phyloP scores from a whole-genome alignment of 345 rosid species.

The Camelina neglecta region DNA sequence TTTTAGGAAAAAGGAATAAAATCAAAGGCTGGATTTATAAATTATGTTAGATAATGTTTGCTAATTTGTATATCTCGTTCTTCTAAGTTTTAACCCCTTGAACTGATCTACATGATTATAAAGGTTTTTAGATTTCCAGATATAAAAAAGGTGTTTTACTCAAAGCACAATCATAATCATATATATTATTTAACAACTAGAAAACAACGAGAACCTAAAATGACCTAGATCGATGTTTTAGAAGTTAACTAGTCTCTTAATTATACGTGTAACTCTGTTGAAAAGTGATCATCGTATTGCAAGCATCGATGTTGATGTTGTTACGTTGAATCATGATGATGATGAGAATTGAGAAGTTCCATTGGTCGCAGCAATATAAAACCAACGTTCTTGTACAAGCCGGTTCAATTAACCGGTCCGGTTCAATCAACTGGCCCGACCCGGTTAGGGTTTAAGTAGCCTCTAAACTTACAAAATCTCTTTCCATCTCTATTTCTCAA shows the following conservation, averaged over 20 bases:
- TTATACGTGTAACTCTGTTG: not conserved
- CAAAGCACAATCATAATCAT: slow-evolving; percentile 2
- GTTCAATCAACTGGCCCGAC: not conserved
- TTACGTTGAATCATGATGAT: not conserved
- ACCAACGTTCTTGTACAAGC: not conserved
- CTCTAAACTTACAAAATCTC: not conserved
- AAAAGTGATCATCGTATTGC: not conserved
- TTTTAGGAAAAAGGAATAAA: slow-evolving; percentile 18
- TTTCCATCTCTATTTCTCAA: not conserved
- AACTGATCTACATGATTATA: not conserved
- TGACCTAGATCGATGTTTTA: too few species aligned
- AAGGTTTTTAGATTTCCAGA: not conserved
- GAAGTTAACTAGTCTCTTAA: not conserved
- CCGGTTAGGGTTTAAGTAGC: not conserved
- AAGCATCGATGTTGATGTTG: not conserved
- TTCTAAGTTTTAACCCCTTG: not conserved
- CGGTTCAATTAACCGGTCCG: not conserved
- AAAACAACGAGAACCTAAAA: not conserved
- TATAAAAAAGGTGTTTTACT: not conserved
- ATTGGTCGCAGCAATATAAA: slow-evolving; percentile 3
- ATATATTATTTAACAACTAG: too few species aligned
- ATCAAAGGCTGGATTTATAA: not conserved
- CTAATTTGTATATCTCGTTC: not conserved
- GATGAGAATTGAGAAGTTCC: not conserved
- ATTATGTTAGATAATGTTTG: slow-evolving; percentile 15